Conservation (phyloP, 2,329 filamentous ascomycete genomes). For the Grosmannia clavigera region DNA sequence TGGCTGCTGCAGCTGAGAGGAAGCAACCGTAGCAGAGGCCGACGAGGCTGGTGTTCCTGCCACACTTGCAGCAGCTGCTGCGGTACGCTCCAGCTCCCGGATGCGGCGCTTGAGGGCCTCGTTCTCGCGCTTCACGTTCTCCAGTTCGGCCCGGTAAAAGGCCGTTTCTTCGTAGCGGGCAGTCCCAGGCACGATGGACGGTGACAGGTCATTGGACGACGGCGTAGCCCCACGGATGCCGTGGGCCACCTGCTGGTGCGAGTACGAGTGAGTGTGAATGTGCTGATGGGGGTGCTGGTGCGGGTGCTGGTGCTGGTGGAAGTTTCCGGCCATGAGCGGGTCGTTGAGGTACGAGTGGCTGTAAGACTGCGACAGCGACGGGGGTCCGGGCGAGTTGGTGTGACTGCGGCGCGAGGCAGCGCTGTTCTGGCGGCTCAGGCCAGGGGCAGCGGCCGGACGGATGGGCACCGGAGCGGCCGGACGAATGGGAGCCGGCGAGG, state of each 20-base stretch:
- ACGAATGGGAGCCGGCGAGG: constrained; percentile 27
- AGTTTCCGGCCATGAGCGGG: constrained; percentile 23
- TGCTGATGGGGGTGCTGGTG: neutral
- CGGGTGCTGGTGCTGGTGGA: constrained; percentile 14
- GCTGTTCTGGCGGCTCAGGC: constrained; percentile 43
- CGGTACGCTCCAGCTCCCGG: constrained; percentile 43
- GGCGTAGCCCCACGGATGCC: constrained; percentile 13
- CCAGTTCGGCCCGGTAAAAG: constrained; percentile 46
- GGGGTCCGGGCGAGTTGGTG: constrained; percentile 33
- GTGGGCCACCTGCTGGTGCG: neutral
- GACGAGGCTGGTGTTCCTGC: neutral
- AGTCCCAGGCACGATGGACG: constrained; percentile 42
- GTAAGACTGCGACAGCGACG: constrained; percentile 29
- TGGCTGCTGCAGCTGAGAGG: neutral
- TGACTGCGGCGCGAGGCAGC: constrained; percentile 39
- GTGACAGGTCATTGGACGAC: constrained; percentile 30
- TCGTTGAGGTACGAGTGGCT: constrained; percentile 25
- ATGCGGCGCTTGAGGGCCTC: constrained; percentile 48
- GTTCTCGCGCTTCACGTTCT: constrained; percentile 51
- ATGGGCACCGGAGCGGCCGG: constrained; percentile 28
- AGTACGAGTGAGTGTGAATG: neutral
- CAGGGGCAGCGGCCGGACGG: constrained; percentile 20
- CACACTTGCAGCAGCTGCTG: constrained; percentile 11
- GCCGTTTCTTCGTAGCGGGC: constrained; percentile 50
- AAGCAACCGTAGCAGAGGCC: neutral